Evolutionary conservation across 1,139 yeast species (phyloP).

Genomic region (Diutina mesorugosa): DNA sequence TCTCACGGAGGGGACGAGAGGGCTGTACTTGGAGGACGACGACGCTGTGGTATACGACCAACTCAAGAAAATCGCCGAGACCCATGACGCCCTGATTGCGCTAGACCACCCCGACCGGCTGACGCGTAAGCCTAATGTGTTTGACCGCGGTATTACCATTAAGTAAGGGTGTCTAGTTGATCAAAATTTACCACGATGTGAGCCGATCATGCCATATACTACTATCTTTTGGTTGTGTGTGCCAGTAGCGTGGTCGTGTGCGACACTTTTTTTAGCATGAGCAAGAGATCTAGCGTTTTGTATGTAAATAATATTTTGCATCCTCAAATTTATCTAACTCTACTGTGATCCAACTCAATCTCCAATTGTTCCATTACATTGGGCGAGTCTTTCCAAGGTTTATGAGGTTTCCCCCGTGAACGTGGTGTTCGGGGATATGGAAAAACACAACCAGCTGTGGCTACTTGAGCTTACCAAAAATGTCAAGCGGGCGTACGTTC

Average conservation of each 20-base stretch:
- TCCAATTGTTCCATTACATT: too few relatives aligned
- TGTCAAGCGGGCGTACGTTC: background rate
- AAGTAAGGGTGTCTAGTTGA: background rate
- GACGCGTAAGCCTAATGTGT: constrained; percentile 29
- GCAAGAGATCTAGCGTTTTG: too few relatives aligned
- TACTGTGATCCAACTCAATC: too few relatives aligned
- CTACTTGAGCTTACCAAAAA: background rate
- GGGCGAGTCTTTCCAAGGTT: too few relatives aligned
- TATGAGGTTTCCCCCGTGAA: too few relatives aligned
- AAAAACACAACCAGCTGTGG: background rate
- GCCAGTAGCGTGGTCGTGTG: background rate
- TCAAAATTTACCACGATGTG: background rate
- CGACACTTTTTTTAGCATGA: background rate
- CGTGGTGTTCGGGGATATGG: background rate
- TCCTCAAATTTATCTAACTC: too few relatives aligned
- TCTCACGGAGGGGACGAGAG: constrained; percentile 29
- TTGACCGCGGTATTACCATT: constrained; percentile 16
- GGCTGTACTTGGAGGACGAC: constrained; percentile 37
- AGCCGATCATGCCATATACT: too few relatives aligned
- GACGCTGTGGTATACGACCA: constrained; percentile 41
- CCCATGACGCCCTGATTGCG: constrained; percentile 35
- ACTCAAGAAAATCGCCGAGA: constrained; percentile 29
- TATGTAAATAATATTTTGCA: too few relatives aligned
- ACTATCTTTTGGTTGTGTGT: background rate
- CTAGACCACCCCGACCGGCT: constrained; percentile 79